A percentile compares a stretch with the other conserved stretches of the same genome.
Conservation (phyloP, 305 asterid genomes). For the Fraxinus latifolia region DNA sequence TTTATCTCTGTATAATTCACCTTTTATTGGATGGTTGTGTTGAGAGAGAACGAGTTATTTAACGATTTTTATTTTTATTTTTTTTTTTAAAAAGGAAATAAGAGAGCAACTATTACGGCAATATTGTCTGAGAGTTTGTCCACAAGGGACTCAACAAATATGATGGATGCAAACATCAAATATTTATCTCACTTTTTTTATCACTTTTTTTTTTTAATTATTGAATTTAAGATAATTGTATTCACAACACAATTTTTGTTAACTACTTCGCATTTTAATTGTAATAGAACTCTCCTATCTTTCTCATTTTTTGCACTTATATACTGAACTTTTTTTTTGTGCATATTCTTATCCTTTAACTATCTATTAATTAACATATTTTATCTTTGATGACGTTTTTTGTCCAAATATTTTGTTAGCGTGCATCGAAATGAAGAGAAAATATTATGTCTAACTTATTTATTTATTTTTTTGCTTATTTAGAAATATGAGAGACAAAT, state of each 20-base stretch:
- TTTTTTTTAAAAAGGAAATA: neutral
- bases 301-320: neutral
- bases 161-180: neutral
- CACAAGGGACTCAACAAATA: neutral
- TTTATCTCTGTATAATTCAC: neutral
- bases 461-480: neutral
- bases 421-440: neutral
- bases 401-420: neutral
- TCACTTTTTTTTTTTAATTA: neutral
- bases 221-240: neutral
- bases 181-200: neutral
- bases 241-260: neutral
- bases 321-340: neutral
- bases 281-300: neutral
- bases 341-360: neutral
- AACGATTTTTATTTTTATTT: neutral
- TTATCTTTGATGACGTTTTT: neutral
- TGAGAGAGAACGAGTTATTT: neutral
- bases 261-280: neutral
- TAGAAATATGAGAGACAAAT: neutral
- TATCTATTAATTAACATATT: neutral
- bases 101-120: neutral
- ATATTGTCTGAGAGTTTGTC: neutral
- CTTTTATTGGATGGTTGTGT: neutral
- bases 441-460: neutral